Conservation (phyloP, 2,329 filamentous ascomycete species). For the Cladosporium velox region DNA sequence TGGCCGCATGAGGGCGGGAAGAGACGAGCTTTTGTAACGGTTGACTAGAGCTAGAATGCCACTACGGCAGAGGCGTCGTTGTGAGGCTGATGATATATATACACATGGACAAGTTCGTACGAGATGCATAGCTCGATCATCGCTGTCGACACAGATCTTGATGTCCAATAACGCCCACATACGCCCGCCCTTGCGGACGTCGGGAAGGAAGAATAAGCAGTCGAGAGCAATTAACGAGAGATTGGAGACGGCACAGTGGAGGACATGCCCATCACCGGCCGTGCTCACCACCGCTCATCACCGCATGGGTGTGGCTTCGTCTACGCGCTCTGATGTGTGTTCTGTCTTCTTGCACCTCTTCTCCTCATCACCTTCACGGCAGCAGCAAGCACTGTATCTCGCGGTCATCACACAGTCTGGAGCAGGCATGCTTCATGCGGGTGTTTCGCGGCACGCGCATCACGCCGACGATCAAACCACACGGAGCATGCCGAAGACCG, state of each 20-base stretch:
- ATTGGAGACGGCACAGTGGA: not conserved
- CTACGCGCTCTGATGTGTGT: not conserved
- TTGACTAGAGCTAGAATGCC: not conserved
- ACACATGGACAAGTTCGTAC: not conserved
- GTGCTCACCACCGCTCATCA: conserved; percentile 17
- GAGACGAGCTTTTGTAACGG: not conserved
- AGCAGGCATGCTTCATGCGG: not conserved
- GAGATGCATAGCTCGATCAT: not conserved
- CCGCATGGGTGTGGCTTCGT: conserved; percentile 2
- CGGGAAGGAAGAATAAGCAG: conserved; percentile 7
- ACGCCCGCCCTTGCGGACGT: not conserved
- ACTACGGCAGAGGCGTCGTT: not conserved
- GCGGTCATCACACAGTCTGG: not conserved
- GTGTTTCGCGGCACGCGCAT: conserved; percentile 10
- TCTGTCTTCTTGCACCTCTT: not conserved
- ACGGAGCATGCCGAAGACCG: conserved; percentile 7
- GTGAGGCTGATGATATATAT: not conserved
- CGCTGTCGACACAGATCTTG: not conserved
- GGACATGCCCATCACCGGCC: not conserved
- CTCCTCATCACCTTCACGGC: not conserved
- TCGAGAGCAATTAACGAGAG: not conserved
- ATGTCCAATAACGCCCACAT: not conserved
- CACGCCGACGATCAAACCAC: conserved; percentile 1
- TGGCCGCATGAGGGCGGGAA: conserved; percentile 1
- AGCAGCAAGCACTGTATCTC: not conserved